These are phyloP conservation scores for Trypanosoma theileri DNA, from an alignment of 208 protist species.

Conservation along the genomic window DNA sequence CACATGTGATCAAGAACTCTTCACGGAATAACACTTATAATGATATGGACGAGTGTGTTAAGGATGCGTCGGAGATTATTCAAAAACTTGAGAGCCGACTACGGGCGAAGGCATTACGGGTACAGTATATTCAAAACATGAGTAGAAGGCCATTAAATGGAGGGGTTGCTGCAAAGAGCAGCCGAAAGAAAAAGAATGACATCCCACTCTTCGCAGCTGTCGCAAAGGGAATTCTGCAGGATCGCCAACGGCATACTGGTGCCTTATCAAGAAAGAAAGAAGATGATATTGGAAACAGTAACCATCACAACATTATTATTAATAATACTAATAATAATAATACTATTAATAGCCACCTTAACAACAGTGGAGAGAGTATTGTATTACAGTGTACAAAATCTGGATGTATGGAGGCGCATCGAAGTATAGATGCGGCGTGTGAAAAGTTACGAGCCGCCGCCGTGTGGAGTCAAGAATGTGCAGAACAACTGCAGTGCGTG, in stretches of 20 bases:
- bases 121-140: neutral
- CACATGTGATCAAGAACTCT: too few species aligned
- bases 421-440: slow-evolving; percentile 7
- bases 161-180: neutral
- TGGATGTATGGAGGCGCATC: slow-evolving; percentile 3
- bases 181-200: neutral
- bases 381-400: slow-evolving; percentile 6
- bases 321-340: too few species aligned
- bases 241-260: neutral
- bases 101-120: slow-evolving; percentile 1
- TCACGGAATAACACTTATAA: neutral
- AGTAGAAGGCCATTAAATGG: neutral
- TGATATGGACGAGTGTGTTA: slow-evolving; percentile 15
- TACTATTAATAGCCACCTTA: neutral
- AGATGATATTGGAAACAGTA: neutral
- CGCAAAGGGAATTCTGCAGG: neutral
- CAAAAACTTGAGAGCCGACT: slow-evolving; percentile 13
- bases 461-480: neutral
- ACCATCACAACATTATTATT: too few species aligned
- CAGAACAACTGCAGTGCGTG: neutral
- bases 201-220: slow-evolving; percentile 5
- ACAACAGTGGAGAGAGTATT: neutral
- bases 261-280: neutral
- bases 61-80: slow-evolving; percentile 1
- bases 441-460: slow-evolving; percentile 5